Conservation (phyloP, 495 filamentous ascomycete genomes). For the Delitschia confertaspora region DNA sequence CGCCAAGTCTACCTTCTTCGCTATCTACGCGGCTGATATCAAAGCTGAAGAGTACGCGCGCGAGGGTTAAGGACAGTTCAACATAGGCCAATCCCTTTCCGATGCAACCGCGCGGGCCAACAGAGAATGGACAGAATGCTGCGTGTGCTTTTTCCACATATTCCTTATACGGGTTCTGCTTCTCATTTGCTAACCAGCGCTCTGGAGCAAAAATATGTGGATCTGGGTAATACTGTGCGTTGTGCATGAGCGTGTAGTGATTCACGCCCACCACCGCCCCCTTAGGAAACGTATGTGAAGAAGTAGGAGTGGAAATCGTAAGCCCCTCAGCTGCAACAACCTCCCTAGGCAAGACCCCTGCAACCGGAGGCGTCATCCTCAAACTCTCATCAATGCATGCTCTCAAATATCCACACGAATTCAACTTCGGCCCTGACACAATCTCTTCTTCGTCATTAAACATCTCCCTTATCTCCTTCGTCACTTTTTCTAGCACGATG, state of each 20-base stretch:
- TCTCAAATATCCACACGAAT: conserved; percentile 45
- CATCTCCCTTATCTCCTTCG: conserved; percentile 43
- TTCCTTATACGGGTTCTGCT: conserved; percentile 8
- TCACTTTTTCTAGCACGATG: conserved; percentile 37
- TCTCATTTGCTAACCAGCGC: conserved; percentile 23
- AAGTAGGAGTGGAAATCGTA: conserved; percentile 43
- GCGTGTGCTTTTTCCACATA: conserved; percentile 11
- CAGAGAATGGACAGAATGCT: conserved; percentile 29
- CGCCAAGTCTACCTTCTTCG: conserved; percentile 23
- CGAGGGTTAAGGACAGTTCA: conserved; percentile 26
- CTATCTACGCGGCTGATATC: conserved; percentile 25
- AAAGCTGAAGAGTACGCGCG: conserved; percentile 23
- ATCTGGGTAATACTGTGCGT: conserved; percentile 23
- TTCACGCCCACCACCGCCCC: conserved; percentile 36
- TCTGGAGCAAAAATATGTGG: conserved; percentile 26
- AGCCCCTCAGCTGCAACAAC: conserved; percentile 55
- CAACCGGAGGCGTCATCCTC: conserved; percentile 58
- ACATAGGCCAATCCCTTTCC: conserved; percentile 29
- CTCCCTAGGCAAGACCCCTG: conserved; percentile 49
- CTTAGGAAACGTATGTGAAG: conserved; percentile 44
- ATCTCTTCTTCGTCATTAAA: conserved; percentile 48
- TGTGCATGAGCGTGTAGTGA: conserved; percentile 28
- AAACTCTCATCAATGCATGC: conserved; percentile 59
- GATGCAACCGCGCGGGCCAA: conserved; percentile 29
- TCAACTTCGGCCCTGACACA: conserved; percentile 42